Evolutionary conservation across 305 asterid genomes (phyloP).

Genomic region (Euphrasia arctica): DNA sequence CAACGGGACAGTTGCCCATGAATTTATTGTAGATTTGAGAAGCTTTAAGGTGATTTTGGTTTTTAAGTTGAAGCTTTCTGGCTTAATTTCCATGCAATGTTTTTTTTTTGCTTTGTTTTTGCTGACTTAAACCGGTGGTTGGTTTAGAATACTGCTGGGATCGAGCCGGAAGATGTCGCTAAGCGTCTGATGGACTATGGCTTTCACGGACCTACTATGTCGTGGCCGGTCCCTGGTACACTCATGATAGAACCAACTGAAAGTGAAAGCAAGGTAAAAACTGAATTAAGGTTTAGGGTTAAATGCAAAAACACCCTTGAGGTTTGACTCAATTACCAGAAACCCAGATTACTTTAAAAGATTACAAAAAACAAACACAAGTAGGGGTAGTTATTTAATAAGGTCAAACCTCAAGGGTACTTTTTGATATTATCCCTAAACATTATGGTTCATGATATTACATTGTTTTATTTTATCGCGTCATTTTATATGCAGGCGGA

Average conservation of each 20-base stretch:
- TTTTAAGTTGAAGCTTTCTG: neutral
- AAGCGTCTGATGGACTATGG: constrained; percentile 98
- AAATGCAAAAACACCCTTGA: neutral
- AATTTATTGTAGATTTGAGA: constrained; percentile 89
- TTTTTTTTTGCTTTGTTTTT: too few species aligned
- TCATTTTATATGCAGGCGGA: too few species aligned
- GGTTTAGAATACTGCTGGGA: constrained; percentile 80
- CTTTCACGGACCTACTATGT: constrained; percentile 97
- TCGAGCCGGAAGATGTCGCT: constrained; percentile 98
- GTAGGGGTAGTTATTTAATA: neutral
- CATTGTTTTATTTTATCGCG: too few species aligned
- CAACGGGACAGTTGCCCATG: constrained; percentile 91
- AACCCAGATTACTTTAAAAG: too few species aligned
- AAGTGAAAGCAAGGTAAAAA: constrained; percentile 94
- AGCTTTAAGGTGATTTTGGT: constrained; percentile 63
- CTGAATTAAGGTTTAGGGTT: neutral
- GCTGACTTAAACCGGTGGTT: constrained; percentile 20
- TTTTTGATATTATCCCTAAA: neutral
- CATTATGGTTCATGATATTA: neutral
- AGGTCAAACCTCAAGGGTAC: neutral
- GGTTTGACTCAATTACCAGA: neutral
- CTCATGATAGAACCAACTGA: constrained; percentile 99
- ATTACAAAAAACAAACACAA: too few species aligned
- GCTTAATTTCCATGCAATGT: too few species aligned
- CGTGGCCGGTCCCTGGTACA: constrained; percentile 98